phyloP scores from a whole-genome alignment of 2,329 filamentous ascomycete species.

The Rhynchosporium secalis region DNA sequence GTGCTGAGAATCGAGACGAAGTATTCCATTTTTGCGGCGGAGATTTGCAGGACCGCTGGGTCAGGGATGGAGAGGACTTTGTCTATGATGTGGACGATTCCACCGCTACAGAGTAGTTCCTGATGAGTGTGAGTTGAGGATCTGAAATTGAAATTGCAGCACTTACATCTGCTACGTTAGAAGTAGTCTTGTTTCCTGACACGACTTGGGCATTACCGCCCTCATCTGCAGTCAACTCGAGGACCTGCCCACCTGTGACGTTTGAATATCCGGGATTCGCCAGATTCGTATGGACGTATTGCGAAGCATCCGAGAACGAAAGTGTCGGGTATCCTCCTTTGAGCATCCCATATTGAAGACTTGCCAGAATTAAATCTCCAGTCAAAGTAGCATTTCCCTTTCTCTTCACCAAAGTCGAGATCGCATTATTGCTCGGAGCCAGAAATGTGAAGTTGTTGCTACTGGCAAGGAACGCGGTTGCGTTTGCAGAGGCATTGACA shows the following conservation, averaged over 20 bases:
- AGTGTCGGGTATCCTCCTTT: constrained; percentile 25
- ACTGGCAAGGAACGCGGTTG: constrained; percentile 18
- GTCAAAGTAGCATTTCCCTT: constrained; percentile 19
- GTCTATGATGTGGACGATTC: constrained; percentile 56
- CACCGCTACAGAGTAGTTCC: constrained; percentile 56
- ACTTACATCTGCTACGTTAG: constrained; percentile 23
- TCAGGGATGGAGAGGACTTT: constrained; percentile 48
- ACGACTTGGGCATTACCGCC: constrained; percentile 20
- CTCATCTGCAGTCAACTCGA: constrained; percentile 22
- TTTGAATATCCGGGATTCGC: constrained; percentile 26
- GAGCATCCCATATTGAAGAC: constrained; percentile 29
- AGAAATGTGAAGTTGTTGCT: constrained; percentile 30
- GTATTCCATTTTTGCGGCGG: constrained; percentile 21
- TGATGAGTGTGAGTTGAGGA: constrained; percentile 26
- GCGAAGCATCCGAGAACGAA: constrained; percentile 21
- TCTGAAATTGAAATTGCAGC: not conserved
- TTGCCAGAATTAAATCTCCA: constrained; percentile 23
- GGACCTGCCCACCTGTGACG: constrained; percentile 30
- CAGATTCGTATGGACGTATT: constrained; percentile 27
- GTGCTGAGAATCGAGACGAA: constrained; percentile 27
- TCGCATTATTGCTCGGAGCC: constrained; percentile 26
- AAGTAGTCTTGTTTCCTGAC: constrained; percentile 25
- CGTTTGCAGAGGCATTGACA: constrained; percentile 20
- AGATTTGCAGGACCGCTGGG: constrained; percentile 18
- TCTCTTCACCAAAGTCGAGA: constrained; percentile 15